Evolutionary conservation across 768 basidiomycete species (phyloP), one percentile per base, ranked within the genome.

Genomic region (Amanita jacksonii): DNA sequence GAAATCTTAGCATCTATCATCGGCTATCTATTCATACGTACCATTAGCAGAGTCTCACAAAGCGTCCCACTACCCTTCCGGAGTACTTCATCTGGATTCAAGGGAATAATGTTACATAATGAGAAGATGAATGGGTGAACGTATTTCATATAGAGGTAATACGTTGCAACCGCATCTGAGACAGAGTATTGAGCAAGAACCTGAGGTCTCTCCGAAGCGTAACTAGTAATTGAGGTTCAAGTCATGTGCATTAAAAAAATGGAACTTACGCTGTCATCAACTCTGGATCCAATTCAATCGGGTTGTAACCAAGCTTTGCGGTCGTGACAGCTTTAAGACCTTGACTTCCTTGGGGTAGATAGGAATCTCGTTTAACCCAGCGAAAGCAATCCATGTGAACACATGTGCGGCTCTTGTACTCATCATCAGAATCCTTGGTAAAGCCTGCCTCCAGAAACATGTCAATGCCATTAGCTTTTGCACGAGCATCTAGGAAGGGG

Each of bases 91-190:
- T 99, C 96, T 2, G 96, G 92, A 55, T 82, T 83, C 42, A 99
- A 74, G 8, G 96, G 94, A 53, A 99, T 98, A 62, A 98, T 99
- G 70, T 96, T 99, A 64, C 96, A 98, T 28, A 99, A 66, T 7
- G 96, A 98, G 68, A 99, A 99, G 50, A 99, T 89, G 73, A 99
- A 99, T 0, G 96, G 96, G 57, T 98, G 93, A 8, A 99, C 93
- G 55, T 99, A 99, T 92, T 98, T 99, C 96, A 98, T 99, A 66
- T 99, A 98, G 27, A 99, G 75, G 62, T 98, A 98, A 61, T 99
- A 98, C 1, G 96, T 99, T n/a, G 96, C 94, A 8, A 98, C 96
- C 0, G 96, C 96, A 73, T 99, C 96, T 61, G 96, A 99, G 20
- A 99, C 96, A 53, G 96, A 98, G 63, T 99, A 99, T 57, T 93